Base-by-base conservation (phyloP, 345 rosid genomes). In the Sonneratia caseolaris region DNA sequence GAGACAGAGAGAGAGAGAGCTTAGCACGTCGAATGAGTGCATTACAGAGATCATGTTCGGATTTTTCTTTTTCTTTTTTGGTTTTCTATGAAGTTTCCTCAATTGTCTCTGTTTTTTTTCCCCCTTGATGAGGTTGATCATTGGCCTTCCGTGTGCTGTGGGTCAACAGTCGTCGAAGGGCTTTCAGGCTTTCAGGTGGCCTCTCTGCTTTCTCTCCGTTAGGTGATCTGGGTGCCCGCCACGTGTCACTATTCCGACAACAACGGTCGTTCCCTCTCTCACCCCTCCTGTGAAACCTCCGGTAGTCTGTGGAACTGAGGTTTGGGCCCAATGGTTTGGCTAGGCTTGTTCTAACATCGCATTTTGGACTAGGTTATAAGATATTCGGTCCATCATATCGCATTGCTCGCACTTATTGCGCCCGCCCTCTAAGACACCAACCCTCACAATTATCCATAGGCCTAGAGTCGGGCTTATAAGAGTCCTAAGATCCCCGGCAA, bases 211-310 rank as follows among this genome's bases (percentile, higher is more conserved):
- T n/a, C 56, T 22, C 72, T 48, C 71, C 13, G 27, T 19, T 0
- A 53, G 13, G 40, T 37, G 37, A 42, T 18, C 2, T 72, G 76
- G 76, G 75, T 38, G 42, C 24, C 37, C 47, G 79, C 74, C 85
- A 78, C 78, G 81, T 79, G 78, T 79, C n/a, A 71, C 21, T 76
- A 9, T 3, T n/a, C 22, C 82, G 71, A 71, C 21, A 18, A 73
- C 53, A 72, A 65, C 79, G 83, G 71, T 68, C 24, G 47, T 55
- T 70, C 78, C 74, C 76, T 69, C 21, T 27, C 55, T 13, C 48
- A 49, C 12, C 24, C 56, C 51, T 13, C 43, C 9, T 40, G 32
- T 27, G 32, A 27, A 27, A 27, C 43, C 43, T 4, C 43, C 43
- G 1, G 43, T 2, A 40, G 43, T 4, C 43, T 40, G 5, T 40